Evolutionary conservation across 2,329 filamentous ascomycete genomes (phyloP), one percentile per base, ranked within the genome.

Genomic region (Sphaerulina musiva): DNA sequence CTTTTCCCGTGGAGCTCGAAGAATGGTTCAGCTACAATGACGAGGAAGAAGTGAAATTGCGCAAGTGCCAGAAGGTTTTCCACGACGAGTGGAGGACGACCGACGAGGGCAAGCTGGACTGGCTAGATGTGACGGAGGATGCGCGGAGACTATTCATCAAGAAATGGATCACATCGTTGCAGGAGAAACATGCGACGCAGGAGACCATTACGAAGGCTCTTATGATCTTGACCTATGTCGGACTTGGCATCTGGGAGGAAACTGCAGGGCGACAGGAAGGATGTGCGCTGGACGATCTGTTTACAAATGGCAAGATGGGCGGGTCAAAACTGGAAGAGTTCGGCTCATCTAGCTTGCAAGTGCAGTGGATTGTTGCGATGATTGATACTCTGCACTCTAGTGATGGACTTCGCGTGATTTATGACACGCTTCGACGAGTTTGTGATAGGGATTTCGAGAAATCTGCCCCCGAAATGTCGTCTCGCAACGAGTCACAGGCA

Each of bases 11-110:
- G 59, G 93, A 98, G 75, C 78, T 98, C 46, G 89, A 97, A 68
- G 93, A 98, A 73, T 98, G 93, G 93, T 98, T 98, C 72, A 84
- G 86, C 50, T 96, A 97, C 72, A 86, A 87, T 63, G 84, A 89
- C 58, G 87, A 87, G 71, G 91, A 97, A 68, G 87, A 88, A 73
- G 80, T 85, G 45, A 85, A 91, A 65, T 76, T 96, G 46, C 80
- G 87, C 50, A 81, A 84, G 50, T 85, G 87, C 17, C 87, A 88
- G 66, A 78, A 82, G 38, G 83, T 85, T 2, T 97, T 95, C 66
- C 82, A 90, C 59, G 81, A 82, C 68, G 81, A 85, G 66, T 95
- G 88, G 88, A 69, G 66, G 63, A 70, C 68, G 55, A 54, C 62
- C 39, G 67, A 62, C 56, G 67, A 63, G 54, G 73, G 36, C 69